Evolutionary conservation across 2,329 filamentous ascomycete species (phyloP).

Genomic region (Cladosporium sp.): DNA sequence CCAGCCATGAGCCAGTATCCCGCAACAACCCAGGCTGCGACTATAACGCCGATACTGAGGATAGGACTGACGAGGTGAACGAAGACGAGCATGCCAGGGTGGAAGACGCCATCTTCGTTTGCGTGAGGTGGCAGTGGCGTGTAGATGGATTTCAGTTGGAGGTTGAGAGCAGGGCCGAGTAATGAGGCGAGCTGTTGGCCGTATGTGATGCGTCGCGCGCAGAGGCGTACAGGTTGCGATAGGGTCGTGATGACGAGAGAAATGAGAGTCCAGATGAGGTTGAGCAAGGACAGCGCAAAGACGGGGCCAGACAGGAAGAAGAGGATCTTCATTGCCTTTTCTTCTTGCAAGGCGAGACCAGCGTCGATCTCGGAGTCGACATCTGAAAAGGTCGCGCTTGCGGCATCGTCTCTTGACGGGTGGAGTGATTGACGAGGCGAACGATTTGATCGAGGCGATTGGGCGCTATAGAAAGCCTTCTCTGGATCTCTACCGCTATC

Average conservation of each 20-base stretch:
- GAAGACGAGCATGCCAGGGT: conserved; percentile 43
- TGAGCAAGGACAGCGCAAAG: conserved; percentile 51
- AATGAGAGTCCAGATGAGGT: conserved; percentile 52
- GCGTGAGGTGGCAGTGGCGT: conserved; percentile 32
- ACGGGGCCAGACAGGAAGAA: conserved; percentile 53
- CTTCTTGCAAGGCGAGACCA: conserved; percentile 36
- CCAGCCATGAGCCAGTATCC: conserved; percentile 60
- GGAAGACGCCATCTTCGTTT: conserved; percentile 36
- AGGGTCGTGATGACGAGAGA: conserved; percentile 49
- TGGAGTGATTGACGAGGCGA: conserved; percentile 10
- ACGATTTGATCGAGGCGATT: conserved; percentile 12
- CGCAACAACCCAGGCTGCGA: conserved; percentile 56
- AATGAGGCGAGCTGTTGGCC: conserved; percentile 48
- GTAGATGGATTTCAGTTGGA: conserved; percentile 47
- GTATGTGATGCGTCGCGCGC: conserved; percentile 45
- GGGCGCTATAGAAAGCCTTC: conserved; percentile 21
- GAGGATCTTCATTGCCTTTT: conserved; percentile 42
- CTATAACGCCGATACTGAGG: conserved; percentile 52
- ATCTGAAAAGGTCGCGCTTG: conserved; percentile 19
- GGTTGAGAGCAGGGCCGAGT: conserved; percentile 51
- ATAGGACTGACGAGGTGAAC: conserved; percentile 55
- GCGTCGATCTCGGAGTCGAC: conserved; percentile 34
- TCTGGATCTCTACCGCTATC: conserved; percentile 22
- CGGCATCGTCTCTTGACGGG: conserved; percentile 14
- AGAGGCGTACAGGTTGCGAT: conserved; percentile 52